Evolutionary conservation across 441 rosid species (phyloP), one percentile per base, ranked within the genome.

Genomic region (Kokia cookei): DNA sequence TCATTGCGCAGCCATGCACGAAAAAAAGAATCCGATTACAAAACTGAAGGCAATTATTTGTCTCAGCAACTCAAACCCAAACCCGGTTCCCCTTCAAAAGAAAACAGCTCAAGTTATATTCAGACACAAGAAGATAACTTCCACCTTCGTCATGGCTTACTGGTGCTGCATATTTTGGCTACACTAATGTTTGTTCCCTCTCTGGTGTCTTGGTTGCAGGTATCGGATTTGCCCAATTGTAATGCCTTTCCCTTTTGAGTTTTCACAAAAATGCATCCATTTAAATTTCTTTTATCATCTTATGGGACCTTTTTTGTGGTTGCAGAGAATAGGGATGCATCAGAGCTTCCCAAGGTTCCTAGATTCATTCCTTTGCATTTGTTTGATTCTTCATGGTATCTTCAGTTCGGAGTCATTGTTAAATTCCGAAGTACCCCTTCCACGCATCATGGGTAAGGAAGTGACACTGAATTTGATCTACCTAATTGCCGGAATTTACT

Each of bases 161-260:
- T 93, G 73, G 79, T 90, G 57, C 86, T 96, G 73, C 97, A 93
- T 87, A 84, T 96, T 76, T 85, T 93, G 73, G 90, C 93, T 26
- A 73, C 92, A 58, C 81, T 92, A 75, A 93, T 96, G 99, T 89
- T 96, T 70, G 91, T 82, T 58, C 99, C 99, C 61, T 92, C 99
- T 48, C 87, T 96, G 42, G 84, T 82, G 12, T 97, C 99, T 64
- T 93, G 97, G 97, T 82, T 89, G 78, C 97, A 96, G 98, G 99
- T 96, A 88, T 50, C 29, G 10, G 12, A 65, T 60, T 58, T 60
- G 11, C 43, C 26, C 32, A 17, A 17, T 53, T 15, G 50, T 2
- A 40, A 13, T 55, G 12, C 51, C 53, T 71, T 24, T 24, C 42
- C 26, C 43, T 45, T 42, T 22, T n/a, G 24, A 72, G 43, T 37